Conservation (phyloP, 2,329 filamentous ascomycete species). For the Chrysosporium queenslandicum region DNA sequence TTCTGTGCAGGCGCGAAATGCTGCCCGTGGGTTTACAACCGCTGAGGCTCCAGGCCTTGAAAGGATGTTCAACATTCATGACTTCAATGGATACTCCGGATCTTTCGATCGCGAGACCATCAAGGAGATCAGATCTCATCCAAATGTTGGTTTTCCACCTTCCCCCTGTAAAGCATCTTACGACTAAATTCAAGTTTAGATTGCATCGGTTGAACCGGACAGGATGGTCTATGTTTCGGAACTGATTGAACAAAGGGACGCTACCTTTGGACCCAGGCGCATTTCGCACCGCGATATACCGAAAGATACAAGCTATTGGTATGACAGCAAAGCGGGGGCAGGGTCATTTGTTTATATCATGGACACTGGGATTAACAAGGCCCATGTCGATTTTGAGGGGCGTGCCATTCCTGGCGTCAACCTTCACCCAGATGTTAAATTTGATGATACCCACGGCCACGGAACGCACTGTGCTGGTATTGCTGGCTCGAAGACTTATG, state of each 20-base stretch:
- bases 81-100: conserved; percentile 82
- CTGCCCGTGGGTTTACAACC: conserved; percentile 24
- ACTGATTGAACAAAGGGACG: conserved; percentile 64
- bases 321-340: conserved; percentile 78
- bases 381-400: conserved; percentile 95
- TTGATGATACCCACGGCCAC: conserved; percentile 93
- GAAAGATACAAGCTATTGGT: conserved; percentile 98
- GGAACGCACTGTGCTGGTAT: conserved; percentile 99
- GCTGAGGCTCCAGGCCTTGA: conserved; percentile 55
- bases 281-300: conserved; percentile 83
- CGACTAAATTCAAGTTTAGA: conserved; percentile 43
- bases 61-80: conserved; percentile 53
- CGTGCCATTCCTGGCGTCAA: conserved; percentile 97
- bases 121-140: conserved; percentile 85
- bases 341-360: conserved; percentile 98
- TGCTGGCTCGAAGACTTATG: conserved; percentile 94
- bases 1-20: conserved; percentile 56
- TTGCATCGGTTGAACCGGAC: conserved; percentile 96
- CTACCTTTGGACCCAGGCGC: conserved; percentile 97
- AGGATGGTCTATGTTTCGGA: conserved; percentile 69
- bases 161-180: background rate
- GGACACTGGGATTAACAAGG: conserved; percentile 87
- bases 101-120: conserved; percentile 91
- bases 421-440: conserved; percentile 71
- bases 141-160: conserved; percentile 66